Evolutionary conservation across 306 rosid genomes (phyloP).

Genomic region (Heteromeles arbutifolia): DNA sequence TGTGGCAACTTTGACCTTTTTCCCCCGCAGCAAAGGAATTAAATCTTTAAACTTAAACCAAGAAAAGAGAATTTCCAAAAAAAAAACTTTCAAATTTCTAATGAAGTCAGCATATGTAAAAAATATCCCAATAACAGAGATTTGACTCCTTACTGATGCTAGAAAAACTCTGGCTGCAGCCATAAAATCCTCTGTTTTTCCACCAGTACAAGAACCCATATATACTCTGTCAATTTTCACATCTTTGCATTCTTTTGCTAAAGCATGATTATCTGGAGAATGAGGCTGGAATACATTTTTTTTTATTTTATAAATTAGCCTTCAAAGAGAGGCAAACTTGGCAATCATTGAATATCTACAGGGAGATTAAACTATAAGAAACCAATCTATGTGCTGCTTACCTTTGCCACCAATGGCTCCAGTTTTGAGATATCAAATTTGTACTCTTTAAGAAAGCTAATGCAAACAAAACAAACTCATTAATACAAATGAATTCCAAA

Average conservation of each 20-base stretch:
- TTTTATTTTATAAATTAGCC: not conserved
- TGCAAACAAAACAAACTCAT: constrained; percentile 13
- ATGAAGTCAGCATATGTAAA: not conserved
- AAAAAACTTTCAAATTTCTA: not conserved
- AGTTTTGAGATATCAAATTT: constrained; percentile 76
- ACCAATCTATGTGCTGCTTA: constrained; percentile 12
- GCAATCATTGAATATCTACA: not conserved
- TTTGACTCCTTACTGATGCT: constrained; percentile 57
- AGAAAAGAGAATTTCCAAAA: not conserved
- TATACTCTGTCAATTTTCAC: constrained; percentile 90
- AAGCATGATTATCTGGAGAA: constrained; percentile 89
- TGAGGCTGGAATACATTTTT: constrained; percentile 63
- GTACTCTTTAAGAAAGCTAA: constrained; percentile 71
- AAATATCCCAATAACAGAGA: not conserved
- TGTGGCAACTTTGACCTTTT: constrained; percentile 90
- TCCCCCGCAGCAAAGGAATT: constrained; percentile 53
- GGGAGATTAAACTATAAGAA: not conserved
- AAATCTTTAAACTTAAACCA: not conserved
- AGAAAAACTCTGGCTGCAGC: constrained; percentile 78
- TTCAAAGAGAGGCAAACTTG: not conserved
- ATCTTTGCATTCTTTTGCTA: constrained; percentile 94
- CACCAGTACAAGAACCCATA: constrained; percentile 93
- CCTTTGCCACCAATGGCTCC: constrained; percentile 93
- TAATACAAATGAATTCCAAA: not conserved
- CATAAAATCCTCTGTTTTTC: constrained; percentile 82